Percentiles rank a stretch among this genome's conserved stretches.
phyloP scores from a whole-genome alignment of 2,329 filamentous ascomycete genomes.

The Neocatenulostroma microsporum region DNA sequence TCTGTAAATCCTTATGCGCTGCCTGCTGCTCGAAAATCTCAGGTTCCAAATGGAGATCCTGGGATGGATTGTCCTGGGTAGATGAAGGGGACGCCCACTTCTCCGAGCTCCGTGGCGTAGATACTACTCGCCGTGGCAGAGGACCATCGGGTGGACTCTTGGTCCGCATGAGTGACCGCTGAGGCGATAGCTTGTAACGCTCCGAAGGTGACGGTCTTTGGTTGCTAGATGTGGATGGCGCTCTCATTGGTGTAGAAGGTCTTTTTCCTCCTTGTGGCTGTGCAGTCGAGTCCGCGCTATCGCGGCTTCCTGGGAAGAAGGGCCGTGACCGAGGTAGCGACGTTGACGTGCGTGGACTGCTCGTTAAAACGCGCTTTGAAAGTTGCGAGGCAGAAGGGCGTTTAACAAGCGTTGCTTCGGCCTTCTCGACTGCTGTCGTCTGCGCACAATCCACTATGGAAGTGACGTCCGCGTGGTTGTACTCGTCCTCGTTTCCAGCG shows the following conservation, averaged over 20 bases:
- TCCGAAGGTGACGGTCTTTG: conserved; percentile 1
- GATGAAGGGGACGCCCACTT: conserved; percentile 9
- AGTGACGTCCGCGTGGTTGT: no score
- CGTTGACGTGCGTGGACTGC: conserved; percentile 18
- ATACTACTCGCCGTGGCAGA: conserved; percentile 6
- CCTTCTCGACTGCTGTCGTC: no score
- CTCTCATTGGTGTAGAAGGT: conserved; percentile 8
- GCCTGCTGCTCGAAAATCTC: conserved; percentile 5
- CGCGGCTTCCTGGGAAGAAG: conserved; percentile 16
- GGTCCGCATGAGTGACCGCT: conserved; percentile 17
- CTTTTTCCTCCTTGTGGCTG: conserved; percentile 15
- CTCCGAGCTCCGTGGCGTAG: conserved; percentile 8
- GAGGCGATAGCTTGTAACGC: conserved; percentile 14
- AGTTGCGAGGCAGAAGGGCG: not conserved
- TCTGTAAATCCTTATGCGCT: conserved; percentile 4
- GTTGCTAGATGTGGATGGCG: not conserved
- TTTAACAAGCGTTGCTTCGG: no score
- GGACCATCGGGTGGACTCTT: conserved; percentile 18
- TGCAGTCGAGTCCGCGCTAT: conserved; percentile 15
- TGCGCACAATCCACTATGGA: no score
- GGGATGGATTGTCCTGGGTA: conserved; percentile 3
- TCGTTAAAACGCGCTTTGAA: conserved; percentile 13
- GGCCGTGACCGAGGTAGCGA: conserved; percentile 19
- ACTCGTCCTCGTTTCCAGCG: no score
- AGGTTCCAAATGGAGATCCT: conserved; percentile 15